These are phyloP conservation scores for Vickermania ingenoplastis DNA, from an alignment of 208 protist genomes.

Conservation along the genomic window DNA sequence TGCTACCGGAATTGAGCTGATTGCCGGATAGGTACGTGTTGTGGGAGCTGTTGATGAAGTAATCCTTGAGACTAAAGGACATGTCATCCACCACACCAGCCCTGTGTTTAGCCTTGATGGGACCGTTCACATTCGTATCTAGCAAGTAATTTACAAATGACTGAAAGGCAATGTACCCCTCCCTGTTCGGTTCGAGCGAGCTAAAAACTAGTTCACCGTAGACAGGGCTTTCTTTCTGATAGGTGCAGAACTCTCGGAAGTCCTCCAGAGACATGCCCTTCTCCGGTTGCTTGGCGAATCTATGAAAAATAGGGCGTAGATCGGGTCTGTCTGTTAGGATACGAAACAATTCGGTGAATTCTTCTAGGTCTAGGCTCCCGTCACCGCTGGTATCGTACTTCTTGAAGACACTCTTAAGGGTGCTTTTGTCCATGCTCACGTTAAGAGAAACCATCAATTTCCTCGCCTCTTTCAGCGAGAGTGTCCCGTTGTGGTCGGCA, in stretches of 20 bases:
- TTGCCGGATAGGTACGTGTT: slow-evolving; percentile 94
- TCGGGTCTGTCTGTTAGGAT: slow-evolving; percentile 26
- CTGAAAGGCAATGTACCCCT: slow-evolving; percentile 17
- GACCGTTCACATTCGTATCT: slow-evolving; percentile 21
- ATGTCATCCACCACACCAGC: slow-evolving; percentile 31
- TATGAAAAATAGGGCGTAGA: slow-evolving; percentile 23
- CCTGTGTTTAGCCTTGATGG: slow-evolving; percentile 12
- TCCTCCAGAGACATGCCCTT: slow-evolving; percentile 28
- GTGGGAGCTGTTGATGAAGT: slow-evolving; percentile 92
- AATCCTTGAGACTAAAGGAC: slow-evolving; percentile 47
- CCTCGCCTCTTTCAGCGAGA: slow-evolving; percentile 36
- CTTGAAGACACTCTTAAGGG: slow-evolving; percentile 17
- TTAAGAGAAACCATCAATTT: slow-evolving; percentile 36
- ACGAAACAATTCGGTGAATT: slow-evolving; percentile 42
- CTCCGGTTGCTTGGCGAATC: slow-evolving; percentile 13
- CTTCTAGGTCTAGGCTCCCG: slow-evolving; percentile 28
- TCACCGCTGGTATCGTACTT: slow-evolving; percentile 31
- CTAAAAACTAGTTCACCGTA: slow-evolving; percentile 10
- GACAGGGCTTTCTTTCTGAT: slow-evolving; percentile 16
- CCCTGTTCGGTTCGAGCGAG: slow-evolving; percentile 9
- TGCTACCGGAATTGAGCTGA: slow-evolving; percentile 74
- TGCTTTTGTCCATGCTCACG: slow-evolving; percentile 17
- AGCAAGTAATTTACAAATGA: slow-evolving; percentile 28
- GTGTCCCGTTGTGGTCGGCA: slow-evolving; percentile 27
- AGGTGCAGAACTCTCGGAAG: slow-evolving; percentile 26